A percentile compares a stretch with the other conserved stretches of the same genome.
These are phyloP conservation scores for Ceratocystis cacaofunesta DNA, from an alignment of 2,329 filamentous ascomycete species.

Conservation along the genomic window DNA sequence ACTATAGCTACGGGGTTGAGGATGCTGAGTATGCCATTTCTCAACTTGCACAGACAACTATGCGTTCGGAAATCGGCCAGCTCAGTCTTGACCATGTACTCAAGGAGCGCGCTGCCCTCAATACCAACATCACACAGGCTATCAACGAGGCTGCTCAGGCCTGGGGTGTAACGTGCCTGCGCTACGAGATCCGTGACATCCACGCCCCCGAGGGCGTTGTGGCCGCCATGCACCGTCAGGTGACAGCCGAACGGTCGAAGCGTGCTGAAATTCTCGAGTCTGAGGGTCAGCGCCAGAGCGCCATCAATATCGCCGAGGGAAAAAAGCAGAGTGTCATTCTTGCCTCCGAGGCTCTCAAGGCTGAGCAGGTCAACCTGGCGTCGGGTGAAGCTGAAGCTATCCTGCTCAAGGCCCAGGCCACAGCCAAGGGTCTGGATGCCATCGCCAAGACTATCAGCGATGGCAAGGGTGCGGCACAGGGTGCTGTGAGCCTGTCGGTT, in stretches of 20 bases:
- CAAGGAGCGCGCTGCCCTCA: conserved; percentile 89
- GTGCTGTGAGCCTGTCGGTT: conserved; percentile 72
- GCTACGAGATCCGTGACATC: conserved; percentile 97
- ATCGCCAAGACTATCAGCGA: conserved; percentile 62
- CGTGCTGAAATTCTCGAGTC: conserved; percentile 94
- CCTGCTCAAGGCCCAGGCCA: conserved; percentile 67
- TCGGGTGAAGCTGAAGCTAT: conserved; percentile 92
- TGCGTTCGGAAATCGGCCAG: conserved; percentile 97
- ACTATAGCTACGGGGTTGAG: conserved; percentile 81
- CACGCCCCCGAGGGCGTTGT: conserved; percentile 89
- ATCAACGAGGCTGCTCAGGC: conserved; percentile 97
- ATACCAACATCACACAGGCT: conserved; percentile 95
- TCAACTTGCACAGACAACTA: conserved; percentile 93
- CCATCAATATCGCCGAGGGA: conserved; percentile 98
- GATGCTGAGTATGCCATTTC: conserved; percentile 98
- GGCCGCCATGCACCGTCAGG: conserved; percentile 94
- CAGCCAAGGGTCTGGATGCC: conserved; percentile 73
- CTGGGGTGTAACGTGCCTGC: conserved; percentile 90
- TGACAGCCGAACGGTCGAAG: conserved; percentile 93
- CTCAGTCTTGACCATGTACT: conserved; percentile 92
- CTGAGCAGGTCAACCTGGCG: conserved; percentile 87
- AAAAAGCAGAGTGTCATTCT: conserved; percentile 94
- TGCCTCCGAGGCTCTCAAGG: conserved; percentile 76
- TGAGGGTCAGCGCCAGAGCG: conserved; percentile 89
- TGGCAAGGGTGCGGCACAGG: conserved; percentile 61